Evolutionary conservation across 805 yeast species (phyloP).

Genomic region (Candida maesae): DNA sequence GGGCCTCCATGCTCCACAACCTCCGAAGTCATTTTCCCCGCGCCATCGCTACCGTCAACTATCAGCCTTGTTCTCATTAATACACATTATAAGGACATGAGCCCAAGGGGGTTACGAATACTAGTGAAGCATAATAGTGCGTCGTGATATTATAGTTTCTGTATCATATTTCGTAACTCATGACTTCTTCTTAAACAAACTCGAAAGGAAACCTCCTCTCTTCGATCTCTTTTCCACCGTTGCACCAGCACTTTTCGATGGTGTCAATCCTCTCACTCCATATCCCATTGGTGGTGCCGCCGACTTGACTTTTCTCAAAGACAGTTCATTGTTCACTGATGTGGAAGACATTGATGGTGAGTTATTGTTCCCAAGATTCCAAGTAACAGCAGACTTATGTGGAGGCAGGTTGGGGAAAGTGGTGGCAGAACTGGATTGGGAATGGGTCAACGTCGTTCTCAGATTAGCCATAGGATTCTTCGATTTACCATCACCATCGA

Average conservation of each 20-base stretch:
- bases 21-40: not conserved
- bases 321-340: too few relatives aligned
- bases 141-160: too few relatives aligned
- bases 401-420: not conserved
- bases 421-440: not conserved
- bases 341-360: not conserved
- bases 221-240: not conserved
- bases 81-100: too few relatives aligned
- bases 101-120: too few relatives aligned
- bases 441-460: constrained; percentile 7
- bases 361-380: not conserved
- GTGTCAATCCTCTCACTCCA: not conserved
- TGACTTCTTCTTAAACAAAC: constrained; percentile 7
- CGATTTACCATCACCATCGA: not conserved
- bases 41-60: too few relatives aligned
- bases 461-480: constrained; percentile 1
- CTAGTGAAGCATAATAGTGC: too few relatives aligned
- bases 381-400: not conserved
- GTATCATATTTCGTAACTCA: too few relatives aligned
- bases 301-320: constrained; percentile 1
- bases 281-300: not conserved
- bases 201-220: constrained; percentile 10
- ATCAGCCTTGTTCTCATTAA: too few relatives aligned
- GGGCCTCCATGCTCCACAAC: not conserved
- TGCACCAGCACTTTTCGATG: not conserved